Percentiles rank a stretch among this genome's conserved stretches.
These are phyloP conservation scores for Tetradesmus obliquus DNA, from an alignment of 139 green algal genomes.

Conservation along the genomic window DNA sequence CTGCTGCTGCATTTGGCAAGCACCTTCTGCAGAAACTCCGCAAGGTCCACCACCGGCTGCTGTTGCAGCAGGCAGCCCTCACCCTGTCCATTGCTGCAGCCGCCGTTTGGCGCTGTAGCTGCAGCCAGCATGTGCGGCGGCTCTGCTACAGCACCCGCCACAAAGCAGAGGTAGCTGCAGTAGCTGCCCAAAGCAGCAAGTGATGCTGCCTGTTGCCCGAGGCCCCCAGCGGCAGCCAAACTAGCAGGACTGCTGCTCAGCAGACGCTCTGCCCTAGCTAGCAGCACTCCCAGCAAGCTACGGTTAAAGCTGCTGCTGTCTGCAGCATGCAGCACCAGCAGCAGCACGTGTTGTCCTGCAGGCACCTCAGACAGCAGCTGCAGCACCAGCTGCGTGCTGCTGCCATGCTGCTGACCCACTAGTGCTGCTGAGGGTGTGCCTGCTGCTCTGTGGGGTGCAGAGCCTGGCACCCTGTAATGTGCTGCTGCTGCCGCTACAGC, in stretches of 20 bases:
- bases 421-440: not conserved
- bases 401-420: not conserved
- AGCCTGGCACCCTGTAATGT: not conserved
- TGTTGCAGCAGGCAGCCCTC: not conserved
- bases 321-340: slow-evolving; percentile 44
- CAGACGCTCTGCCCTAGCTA: not conserved
- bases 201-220: slow-evolving; percentile 27
- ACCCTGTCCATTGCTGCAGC: not conserved
- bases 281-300: slow-evolving; percentile 23
- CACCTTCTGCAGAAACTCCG: not conserved
- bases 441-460: not conserved
- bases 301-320: slow-evolving; percentile 44
- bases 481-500: not conserved
- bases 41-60: slow-evolving; percentile 30
- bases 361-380: slow-evolving; percentile 31
- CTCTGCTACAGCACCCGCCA: not conserved
- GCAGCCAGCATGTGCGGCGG: not conserved
- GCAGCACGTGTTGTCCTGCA: slow-evolving; percentile 29
- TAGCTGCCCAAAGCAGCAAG: slow-evolving; percentile 18
- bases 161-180: slow-evolving; percentile 35
- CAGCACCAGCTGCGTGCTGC: slow-evolving; percentile 25
- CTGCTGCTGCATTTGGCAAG: not conserved
- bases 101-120: not conserved
- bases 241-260: slow-evolving; percentile 30
- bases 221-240: not conserved